phyloP scores from a whole-genome alignment of 2,329 filamentous ascomycete genomes.

The Talaromyces islandicus region DNA sequence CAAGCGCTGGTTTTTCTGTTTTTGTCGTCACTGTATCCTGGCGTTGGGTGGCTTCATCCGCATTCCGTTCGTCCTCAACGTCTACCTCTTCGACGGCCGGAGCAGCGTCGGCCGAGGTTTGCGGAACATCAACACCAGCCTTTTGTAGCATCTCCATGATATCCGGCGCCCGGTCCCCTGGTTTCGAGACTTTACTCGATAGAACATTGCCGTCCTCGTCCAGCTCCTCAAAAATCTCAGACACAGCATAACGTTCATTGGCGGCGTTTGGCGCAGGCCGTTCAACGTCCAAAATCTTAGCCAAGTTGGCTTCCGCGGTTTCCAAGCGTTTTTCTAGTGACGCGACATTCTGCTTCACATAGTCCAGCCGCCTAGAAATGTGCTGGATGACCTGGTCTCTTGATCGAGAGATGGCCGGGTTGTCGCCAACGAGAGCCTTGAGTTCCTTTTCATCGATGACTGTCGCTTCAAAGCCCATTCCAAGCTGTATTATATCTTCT shows the following conservation, averaged over 20 bases:
- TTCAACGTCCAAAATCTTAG: conserved; percentile 54
- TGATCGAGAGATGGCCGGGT: conserved; percentile 41
- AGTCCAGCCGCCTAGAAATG: conserved; percentile 74
- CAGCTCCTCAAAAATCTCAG: conserved; percentile 85
- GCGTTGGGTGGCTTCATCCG: neutral
- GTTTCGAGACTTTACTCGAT: conserved; percentile 59
- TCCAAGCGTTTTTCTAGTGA: conserved; percentile 69
- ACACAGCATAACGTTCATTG: conserved; percentile 66
- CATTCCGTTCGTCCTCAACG: neutral
- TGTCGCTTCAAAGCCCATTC: conserved; percentile 40
- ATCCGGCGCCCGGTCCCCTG: conserved; percentile 61
- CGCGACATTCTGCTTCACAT: conserved; percentile 74
- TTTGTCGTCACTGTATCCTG: neutral
- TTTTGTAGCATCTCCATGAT: conserved; percentile 69
- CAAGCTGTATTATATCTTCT: conserved; percentile 48
- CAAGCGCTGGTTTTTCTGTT: neutral
- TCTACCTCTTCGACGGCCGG: neutral
- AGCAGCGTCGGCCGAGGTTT: neutral
- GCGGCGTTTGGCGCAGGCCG: conserved; percentile 47
- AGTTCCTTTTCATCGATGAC: conserved; percentile 48
- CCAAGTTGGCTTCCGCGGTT: conserved; percentile 59
- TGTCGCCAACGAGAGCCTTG: conserved; percentile 46
- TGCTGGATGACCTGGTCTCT: conserved; percentile 60
- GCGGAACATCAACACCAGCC: conserved; percentile 52
- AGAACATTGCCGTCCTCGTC: conserved; percentile 86